Conservation (phyloP, 164 flowering plant species). For the Macadamia integrifolia region DNA sequence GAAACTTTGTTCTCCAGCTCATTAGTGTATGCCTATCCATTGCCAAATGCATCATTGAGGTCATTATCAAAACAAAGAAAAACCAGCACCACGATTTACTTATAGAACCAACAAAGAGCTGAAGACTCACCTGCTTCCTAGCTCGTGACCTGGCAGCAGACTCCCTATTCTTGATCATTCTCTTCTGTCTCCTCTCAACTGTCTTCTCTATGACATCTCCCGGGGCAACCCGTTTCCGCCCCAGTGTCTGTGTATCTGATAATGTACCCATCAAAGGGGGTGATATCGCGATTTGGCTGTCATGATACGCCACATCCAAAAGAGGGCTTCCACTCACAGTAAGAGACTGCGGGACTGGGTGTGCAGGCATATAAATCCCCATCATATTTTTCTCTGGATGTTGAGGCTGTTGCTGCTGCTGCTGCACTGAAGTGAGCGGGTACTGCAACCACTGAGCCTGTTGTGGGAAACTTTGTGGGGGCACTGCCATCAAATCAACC, state of each 20-base stretch:
- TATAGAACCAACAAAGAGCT: not conserved
- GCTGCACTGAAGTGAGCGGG: conserved; percentile 28
- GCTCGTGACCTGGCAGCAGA: conserved; percentile 97
- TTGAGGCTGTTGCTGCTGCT: conserved; percentile 23
- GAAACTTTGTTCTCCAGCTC: conserved; percentile 82
- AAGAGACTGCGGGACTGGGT: conserved; percentile 33
- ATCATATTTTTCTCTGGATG: conserved; percentile 35
- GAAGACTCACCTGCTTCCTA: conserved; percentile 65
- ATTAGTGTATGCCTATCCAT: conserved; percentile 77
- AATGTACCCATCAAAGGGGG: conserved; percentile 62
- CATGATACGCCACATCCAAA: conserved; percentile 44
- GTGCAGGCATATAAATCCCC: conserved; percentile 21
- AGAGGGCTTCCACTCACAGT: conserved; percentile 26
- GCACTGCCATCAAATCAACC: conserved; percentile 33
- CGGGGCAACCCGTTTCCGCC: conserved; percentile 48
- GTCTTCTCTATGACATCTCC: conserved; percentile 63
- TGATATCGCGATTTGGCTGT: conserved; percentile 42
- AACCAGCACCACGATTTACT: not conserved
- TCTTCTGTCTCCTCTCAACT: conserved; percentile 76
- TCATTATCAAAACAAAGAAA: not conserved
- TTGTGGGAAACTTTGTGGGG: conserved; percentile 35
- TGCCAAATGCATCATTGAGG: conserved; percentile 1
- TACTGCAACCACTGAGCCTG: conserved; percentile 61
- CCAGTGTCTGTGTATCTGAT: conserved; percentile 57
- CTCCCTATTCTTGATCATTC: conserved; percentile 44